Evolutionary conservation across 1,139 yeast species (phyloP).

Genomic region (Pichia sp.): DNA sequence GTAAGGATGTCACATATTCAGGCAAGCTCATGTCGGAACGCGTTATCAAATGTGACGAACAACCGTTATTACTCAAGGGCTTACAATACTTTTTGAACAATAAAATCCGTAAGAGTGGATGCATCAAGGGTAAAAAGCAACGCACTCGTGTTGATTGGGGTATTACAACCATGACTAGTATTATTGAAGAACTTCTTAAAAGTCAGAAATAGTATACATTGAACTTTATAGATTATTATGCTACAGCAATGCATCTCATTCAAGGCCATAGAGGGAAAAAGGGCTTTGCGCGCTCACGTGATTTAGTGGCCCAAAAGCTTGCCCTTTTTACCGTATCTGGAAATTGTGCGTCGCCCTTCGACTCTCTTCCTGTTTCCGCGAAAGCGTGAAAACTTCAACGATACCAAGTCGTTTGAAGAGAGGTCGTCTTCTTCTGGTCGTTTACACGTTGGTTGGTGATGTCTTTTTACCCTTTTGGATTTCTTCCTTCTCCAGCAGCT

Average conservation of each 20-base stretch:
- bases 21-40: slow-evolving; percentile 49
- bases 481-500: slow-evolving; percentile 31
- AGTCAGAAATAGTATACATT: slow-evolving; percentile 1
- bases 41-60: slow-evolving; percentile 56
- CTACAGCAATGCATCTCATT: too few relatives aligned
- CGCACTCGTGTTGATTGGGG: slow-evolving; percentile 67
- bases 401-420: background rate
- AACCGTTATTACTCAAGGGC: slow-evolving; percentile 59
- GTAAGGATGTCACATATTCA: slow-evolving; percentile 39
- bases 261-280: too few relatives aligned
- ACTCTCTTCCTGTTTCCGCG: too few relatives aligned
- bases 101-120: slow-evolving; percentile 42
- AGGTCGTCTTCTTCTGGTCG: background rate
- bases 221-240: too few relatives aligned
- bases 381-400: too few relatives aligned
- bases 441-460: background rate
- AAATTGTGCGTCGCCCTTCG: too few relatives aligned
- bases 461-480: background rate
- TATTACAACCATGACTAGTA: slow-evolving; percentile 44
- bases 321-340: too few relatives aligned
- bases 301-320: too few relatives aligned
- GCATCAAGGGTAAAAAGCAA: slow-evolving; percentile 55
- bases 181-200: slow-evolving; percentile 39
- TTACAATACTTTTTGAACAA: slow-evolving; percentile 60
- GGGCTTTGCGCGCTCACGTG: too few relatives aligned